Conservation (phyloP, 2,329 filamentous ascomycete genomes). For the Diaporthe capsici region DNA sequence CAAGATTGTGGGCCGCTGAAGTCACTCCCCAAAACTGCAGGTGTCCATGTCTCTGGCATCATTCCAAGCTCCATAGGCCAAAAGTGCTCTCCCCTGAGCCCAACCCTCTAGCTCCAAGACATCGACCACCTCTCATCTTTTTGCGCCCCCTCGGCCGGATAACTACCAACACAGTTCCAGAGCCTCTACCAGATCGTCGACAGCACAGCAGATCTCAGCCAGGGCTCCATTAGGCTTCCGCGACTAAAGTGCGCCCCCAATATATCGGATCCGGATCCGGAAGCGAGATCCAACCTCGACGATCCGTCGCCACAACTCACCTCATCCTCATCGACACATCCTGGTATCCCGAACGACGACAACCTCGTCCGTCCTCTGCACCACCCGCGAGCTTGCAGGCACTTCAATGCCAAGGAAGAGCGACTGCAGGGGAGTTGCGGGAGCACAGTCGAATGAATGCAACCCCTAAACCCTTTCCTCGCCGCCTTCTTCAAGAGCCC, state of each 20-base stretch:
- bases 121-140: neutral
- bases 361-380: slow-evolving; percentile 31
- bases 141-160: neutral
- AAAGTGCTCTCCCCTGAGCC: slow-evolving; percentile 30
- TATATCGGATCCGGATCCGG: neutral
- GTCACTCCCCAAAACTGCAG: slow-evolving; percentile 27
- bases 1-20: slow-evolving; percentile 32
- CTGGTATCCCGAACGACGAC: neutral
- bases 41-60: slow-evolving; percentile 26
- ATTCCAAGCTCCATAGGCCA: slow-evolving; percentile 15
- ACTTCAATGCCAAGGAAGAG: slow-evolving; percentile 39
- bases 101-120: slow-evolving; percentile 24
- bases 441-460: slow-evolving; percentile 74
- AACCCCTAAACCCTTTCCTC: slow-evolving; percentile 98
- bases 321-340: neutral
- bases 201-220: neutral
- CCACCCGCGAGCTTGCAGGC: slow-evolving; percentile 3
- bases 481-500: slow-evolving; percentile 99
- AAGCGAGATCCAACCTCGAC: neutral
- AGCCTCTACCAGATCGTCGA: slow-evolving; percentile 3
- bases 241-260: neutral
- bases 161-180: slow-evolving; percentile 10
- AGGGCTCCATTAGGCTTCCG: neutral
- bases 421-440: slow-evolving; percentile 41
- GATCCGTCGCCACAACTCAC: neutral